Evolutionary conservation across 176 grass and related monocot species (phyloP), one percentile per base, ranked within the genome.

Genomic region (Phragmites australis): DNA sequence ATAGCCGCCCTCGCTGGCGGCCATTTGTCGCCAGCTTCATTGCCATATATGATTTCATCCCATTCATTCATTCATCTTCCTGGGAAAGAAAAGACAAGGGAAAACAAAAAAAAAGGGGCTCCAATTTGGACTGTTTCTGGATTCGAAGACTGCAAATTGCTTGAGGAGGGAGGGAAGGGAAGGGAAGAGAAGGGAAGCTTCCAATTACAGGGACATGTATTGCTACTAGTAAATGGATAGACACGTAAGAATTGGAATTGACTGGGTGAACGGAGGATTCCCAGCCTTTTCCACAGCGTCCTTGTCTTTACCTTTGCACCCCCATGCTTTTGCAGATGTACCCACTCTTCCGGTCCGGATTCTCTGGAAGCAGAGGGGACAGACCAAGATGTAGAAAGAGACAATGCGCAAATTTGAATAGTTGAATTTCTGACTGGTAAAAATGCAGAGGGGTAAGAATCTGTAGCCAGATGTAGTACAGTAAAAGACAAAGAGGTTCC

Each of bases 111-210:
- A 26, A 40, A 26, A n/a, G 1, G 15, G 45, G 56, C 44, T 54
- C 57, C 6, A 11, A 18, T 73, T 40, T 32, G 48, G 74, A 49
- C 46, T 27, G 37, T 22, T 88, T 57, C 61, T 21, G 9, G 16
- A 10, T 41, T 74, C 49, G 47, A 77, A 70, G 37, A 17, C 54
- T 59, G 59, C 59, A 54, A 48, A 13, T 32, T 54, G 40, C 53
- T 48, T 10, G 81, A 17, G 81, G 41, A 4, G 17, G 43, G 31
- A 34, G 44, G 27, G 26, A 37, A 26, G n/a, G 70, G 77, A 61
- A 87, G 80, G 17, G 43, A n/a, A 34, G 44, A 19, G 26, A 37
- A 26, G n/a, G 70, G 77, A 61, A 87, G 80, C 74, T 77, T 87
- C 80, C 84, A 15, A 45, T 34, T 25, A 18, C 68, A 25, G 19